Conservation (phyloP, 1,284 basidiomycete species). For the Golubevia sp. region DNA sequence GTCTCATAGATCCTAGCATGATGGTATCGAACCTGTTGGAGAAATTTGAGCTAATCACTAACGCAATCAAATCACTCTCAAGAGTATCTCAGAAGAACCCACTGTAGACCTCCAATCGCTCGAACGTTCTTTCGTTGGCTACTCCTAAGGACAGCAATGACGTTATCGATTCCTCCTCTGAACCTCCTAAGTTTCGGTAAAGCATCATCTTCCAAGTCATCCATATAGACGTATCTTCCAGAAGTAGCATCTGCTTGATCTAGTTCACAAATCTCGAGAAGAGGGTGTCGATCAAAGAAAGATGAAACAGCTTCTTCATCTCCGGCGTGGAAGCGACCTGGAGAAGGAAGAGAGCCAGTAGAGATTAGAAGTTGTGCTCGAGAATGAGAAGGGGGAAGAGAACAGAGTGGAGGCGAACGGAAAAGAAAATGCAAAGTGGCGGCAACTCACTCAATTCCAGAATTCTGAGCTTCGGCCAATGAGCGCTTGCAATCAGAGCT, state of each 20-base stretch:
- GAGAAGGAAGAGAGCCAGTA: no score
- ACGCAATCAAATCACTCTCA: no score
- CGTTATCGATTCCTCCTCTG: constrained; percentile 8
- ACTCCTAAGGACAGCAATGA: constrained; percentile 3
- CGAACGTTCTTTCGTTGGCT: neutral
- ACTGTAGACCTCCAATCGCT: constrained; percentile 4
- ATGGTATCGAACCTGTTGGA: constrained; percentile 13
- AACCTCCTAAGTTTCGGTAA: constrained; percentile 1
- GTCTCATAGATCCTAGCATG: constrained; percentile 6
- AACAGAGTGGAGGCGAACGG: no score
- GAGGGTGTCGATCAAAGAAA: constrained; percentile 10
- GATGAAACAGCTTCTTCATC: constrained; percentile 2
- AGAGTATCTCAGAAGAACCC: no score
- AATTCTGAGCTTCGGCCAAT: constrained; percentile 10
- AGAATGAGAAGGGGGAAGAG: no score
- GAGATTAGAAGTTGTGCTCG: no score
- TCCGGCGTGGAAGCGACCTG: constrained; percentile 5
- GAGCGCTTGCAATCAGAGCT: neutral
- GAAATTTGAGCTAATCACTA: no score
- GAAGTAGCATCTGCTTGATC: constrained; percentile 9
- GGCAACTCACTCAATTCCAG: constrained; percentile 13
- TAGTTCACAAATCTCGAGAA: constrained; percentile 4
- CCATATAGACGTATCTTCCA: constrained; percentile 4
- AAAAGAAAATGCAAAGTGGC: no score
- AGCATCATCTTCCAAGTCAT: constrained; percentile 2